Evolutionary conservation across 148 eudicot species (phyloP).

Genomic region (Simmondsia chinensis): DNA sequence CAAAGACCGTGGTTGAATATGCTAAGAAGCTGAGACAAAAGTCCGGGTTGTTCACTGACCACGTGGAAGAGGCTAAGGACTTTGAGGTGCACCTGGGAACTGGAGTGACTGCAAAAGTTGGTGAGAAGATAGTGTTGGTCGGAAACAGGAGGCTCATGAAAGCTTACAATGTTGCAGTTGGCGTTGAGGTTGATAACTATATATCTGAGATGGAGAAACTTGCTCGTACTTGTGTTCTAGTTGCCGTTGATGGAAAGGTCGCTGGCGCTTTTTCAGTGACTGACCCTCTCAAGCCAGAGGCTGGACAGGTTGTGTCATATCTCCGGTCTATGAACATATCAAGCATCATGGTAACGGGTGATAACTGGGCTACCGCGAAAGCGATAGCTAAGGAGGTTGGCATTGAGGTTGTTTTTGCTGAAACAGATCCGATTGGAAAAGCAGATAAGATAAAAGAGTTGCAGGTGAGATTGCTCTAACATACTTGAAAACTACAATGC

Average conservation of each 20-base stretch:
- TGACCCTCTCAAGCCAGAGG: constrained; percentile 95
- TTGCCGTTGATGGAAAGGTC: constrained; percentile 63
- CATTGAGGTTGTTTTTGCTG: constrained; percentile 71
- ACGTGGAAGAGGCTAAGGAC: constrained; percentile 53
- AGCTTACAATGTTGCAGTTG: constrained; percentile 39
- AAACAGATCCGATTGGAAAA: constrained; percentile 87
- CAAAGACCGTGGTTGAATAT: constrained; percentile 79
- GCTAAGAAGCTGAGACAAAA: constrained; percentile 53
- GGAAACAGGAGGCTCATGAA: constrained; percentile 90
- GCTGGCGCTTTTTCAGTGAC: constrained; percentile 93
- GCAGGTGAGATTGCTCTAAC: constrained; percentile 48
- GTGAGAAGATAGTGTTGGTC: constrained; percentile 53
- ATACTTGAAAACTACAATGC: neutral
- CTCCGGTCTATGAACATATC: constrained; percentile 67
- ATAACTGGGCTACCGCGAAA: constrained; percentile 88
- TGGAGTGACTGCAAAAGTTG: constrained; percentile 84
- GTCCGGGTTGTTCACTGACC: constrained; percentile 28
- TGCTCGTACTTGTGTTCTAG: constrained; percentile 82
- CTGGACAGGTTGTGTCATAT: constrained; percentile 53
- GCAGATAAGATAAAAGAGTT: constrained; percentile 82
- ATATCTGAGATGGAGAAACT: constrained; percentile 51
- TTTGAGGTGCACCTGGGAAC: constrained; percentile 93
- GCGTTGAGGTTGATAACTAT: constrained; percentile 45
- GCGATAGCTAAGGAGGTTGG: constrained; percentile 85
- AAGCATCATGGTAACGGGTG: constrained; percentile 96